Evolutionary conservation across 352 stramenopile genomes (phyloP).

Genomic region (Globisporangium yorkense): DNA sequence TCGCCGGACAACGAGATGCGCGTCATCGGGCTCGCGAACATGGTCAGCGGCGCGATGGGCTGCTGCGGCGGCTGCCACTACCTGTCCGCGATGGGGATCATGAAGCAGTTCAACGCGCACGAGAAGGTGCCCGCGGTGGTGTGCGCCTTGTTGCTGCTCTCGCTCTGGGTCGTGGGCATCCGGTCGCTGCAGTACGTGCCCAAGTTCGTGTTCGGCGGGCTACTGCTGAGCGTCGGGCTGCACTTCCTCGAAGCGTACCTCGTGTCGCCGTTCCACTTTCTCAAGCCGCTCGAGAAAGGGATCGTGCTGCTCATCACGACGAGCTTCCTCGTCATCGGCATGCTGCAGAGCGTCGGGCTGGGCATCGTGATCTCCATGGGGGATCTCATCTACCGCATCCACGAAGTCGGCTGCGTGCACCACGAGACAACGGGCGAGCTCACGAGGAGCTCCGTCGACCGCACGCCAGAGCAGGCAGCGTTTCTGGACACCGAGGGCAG

Average conservation of each 20-base stretch:
- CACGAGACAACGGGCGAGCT: constrained; percentile 68
- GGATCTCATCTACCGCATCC: constrained; percentile 73
- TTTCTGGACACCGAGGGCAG: constrained; percentile 49
- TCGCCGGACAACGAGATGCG: constrained; percentile 77
- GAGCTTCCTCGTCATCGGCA: constrained; percentile 69
- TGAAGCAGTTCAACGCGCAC: constrained; percentile 80
- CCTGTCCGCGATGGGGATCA: constrained; percentile 77
- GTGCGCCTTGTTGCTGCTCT: constrained; percentile 42
- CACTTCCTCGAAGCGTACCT: constrained; percentile 81
- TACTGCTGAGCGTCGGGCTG: constrained; percentile 66
- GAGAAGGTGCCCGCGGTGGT: constrained; percentile 71
- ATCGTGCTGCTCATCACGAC: constrained; percentile 63
- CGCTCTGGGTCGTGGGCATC: constrained; percentile 65
- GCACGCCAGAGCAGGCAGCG: constrained; percentile 47
- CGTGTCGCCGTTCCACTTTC: constrained; percentile 57
- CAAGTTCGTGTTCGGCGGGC: constrained; percentile 78
- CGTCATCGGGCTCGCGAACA: constrained; percentile 72
- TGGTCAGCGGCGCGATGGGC: constrained; percentile 52
- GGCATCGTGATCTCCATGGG: constrained; percentile 80
- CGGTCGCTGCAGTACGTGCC: constrained; percentile 63
- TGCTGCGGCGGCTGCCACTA: constrained; percentile 79
- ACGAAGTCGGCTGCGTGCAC: constrained; percentile 71
- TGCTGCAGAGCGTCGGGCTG: constrained; percentile 63
- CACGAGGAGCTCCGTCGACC: constrained; percentile 58
- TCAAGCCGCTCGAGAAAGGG: constrained; percentile 59